These are phyloP conservation scores for Suillus alpinus DNA, from an alignment of 768 basidiomycete species.

Conservation along the genomic window DNA sequence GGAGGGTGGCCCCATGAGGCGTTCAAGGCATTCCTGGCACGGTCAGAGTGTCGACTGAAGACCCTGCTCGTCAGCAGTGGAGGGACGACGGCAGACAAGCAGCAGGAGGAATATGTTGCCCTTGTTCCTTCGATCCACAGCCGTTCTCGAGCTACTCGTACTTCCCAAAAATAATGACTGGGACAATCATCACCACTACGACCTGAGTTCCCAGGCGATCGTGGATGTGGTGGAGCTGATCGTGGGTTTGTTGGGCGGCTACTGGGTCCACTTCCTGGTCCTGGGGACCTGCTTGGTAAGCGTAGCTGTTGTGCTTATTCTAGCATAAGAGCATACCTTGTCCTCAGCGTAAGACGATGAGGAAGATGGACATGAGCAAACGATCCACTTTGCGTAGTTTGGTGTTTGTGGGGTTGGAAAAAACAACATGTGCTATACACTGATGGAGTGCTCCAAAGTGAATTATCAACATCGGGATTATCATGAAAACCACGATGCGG, in stretches of 20 bases:
- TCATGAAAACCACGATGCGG: too few species aligned
- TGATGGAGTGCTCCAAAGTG: too few species aligned
- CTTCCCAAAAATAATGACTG: constrained; percentile 31
- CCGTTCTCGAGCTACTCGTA: constrained; percentile 13
- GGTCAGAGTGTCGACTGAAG: not conserved
- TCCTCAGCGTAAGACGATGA: constrained; percentile 7
- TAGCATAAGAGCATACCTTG: constrained; percentile 62
- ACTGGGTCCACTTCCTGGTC: constrained; percentile 12
- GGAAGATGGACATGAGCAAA: not conserved
- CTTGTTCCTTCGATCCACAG: not conserved
- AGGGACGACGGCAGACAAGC: not conserved
- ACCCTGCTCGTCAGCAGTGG: not conserved
- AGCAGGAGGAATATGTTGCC: not conserved
- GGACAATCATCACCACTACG: constrained; percentile 22
- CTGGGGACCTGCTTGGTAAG: not conserved
- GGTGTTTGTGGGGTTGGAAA: too few species aligned
- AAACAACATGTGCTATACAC: too few species aligned
- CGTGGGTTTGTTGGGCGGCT: constrained; percentile 14
- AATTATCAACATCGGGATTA: too few species aligned
- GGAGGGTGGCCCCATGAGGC: not conserved
- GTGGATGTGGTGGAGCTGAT: constrained; percentile 14
- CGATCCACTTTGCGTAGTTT: too few species aligned
- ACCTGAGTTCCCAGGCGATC: constrained; percentile 18
- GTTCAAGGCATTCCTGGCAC: not conserved
- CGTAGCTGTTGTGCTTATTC: constrained; percentile 62